Conservation (phyloP, 2,329 filamentous ascomycete species). For the Trichophaea hybrida region DNA sequence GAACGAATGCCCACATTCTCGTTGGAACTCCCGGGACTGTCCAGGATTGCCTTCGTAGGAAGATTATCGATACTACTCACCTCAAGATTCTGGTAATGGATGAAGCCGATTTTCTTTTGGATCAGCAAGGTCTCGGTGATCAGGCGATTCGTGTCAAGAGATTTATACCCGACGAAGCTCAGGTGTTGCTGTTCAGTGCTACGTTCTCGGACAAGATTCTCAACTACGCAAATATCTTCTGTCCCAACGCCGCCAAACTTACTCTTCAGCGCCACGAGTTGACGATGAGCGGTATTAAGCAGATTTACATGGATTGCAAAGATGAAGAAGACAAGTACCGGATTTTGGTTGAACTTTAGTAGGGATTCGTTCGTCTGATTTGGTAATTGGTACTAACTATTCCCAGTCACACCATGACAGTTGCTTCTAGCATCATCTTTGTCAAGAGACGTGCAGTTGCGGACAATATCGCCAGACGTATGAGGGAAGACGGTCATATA, state of each 20-base stretch:
- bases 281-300: constrained; percentile 90
- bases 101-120: constrained; percentile 97
- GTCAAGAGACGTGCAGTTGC: constrained; percentile 84
- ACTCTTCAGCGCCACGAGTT: constrained; percentile 79
- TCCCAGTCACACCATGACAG: constrained; percentile 48
- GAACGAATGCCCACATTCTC: constrained; percentile 61
- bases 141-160: constrained; percentile 87
- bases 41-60: constrained; percentile 67
- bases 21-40: constrained; percentile 91
- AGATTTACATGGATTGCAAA: constrained; percentile 90
- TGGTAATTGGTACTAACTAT: background rate
- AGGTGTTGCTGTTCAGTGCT: constrained; percentile 88
- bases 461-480: constrained; percentile 65
- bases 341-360: constrained; percentile 81
- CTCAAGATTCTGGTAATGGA: constrained; percentile 80
- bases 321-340: constrained; percentile 71
- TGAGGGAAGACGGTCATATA: constrained; percentile 78
- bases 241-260: constrained; percentile 70
- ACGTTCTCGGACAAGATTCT: constrained; percentile 80
- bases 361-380: constrained; percentile 36
- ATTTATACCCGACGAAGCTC: constrained; percentile 56
- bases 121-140: constrained; percentile 85
- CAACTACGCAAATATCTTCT: constrained; percentile 67
- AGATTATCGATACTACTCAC: constrained; percentile 53
- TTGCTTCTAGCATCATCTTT: constrained; percentile 96